These are phyloP conservation scores for Eucalyptus leucophloia DNA, from an alignment of 345 rosid species.

Conservation along the genomic window DNA sequence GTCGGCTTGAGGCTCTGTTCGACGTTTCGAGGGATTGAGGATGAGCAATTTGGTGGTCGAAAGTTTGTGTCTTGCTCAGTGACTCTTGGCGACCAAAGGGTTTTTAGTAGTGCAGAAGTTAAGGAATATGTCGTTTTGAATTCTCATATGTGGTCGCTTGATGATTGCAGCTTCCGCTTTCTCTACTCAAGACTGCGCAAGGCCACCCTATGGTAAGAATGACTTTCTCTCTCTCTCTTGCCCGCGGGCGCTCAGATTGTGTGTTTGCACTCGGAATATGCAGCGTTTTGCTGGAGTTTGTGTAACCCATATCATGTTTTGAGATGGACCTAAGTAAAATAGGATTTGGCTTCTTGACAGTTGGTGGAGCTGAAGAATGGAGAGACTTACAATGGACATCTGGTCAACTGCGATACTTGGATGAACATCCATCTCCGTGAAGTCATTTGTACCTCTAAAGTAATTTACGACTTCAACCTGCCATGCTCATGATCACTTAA, in stretches of 20 bases:
- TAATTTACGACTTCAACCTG: background rate
- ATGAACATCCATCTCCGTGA: conserved; percentile 99
- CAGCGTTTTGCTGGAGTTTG: background rate
- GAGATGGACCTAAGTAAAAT: background rate
- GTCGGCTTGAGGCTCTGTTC: background rate
- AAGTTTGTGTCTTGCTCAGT: background rate
- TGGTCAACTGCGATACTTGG: conserved; percentile 97
- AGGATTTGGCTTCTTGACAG: conserved; percentile 7
- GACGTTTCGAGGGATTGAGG: background rate
- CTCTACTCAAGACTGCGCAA: conserved; percentile 69
- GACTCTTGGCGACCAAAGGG: background rate
- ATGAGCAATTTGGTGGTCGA: background rate
- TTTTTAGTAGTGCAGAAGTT: background rate
- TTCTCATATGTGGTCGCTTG: background rate
- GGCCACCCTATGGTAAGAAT: conserved; percentile 73
- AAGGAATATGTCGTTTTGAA: background rate
- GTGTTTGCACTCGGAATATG: background rate
- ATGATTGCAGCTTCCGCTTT: conserved; percentile 61
- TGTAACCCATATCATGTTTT: background rate
- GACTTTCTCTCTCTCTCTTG: background rate
- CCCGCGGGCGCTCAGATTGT: background rate
- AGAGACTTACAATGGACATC: conserved; percentile 95
- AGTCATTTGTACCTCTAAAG: conserved; percentile 98
- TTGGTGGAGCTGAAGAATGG: conserved; percentile 96
- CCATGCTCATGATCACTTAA: background rate